phyloP scores from a whole-genome alignment of 192 early-diverging fungal genomes.

The Linnemannia zychae region DNA sequence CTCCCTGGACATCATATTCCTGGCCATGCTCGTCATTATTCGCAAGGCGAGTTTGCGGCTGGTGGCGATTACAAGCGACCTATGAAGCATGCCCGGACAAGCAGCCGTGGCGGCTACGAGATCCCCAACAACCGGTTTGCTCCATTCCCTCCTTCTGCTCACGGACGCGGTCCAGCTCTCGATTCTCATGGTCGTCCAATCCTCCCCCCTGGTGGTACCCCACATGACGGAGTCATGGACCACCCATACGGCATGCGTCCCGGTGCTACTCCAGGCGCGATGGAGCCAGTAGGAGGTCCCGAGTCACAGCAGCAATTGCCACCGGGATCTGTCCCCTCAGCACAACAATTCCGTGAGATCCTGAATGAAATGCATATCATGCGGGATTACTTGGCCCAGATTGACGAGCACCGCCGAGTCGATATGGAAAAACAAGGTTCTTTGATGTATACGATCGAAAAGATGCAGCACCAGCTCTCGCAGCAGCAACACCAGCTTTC shows the following conservation, averaged over 20 bases:
- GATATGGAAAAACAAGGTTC: conserved; percentile 27
- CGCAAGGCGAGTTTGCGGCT: conserved; percentile 4
- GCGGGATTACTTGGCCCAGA: conserved; percentile 28
- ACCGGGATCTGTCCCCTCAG: neutral
- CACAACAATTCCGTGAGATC: conserved; percentile 36
- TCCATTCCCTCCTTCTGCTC: neutral
- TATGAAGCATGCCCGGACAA: conserved; percentile 42
- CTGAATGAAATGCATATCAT: conserved; percentile 32
- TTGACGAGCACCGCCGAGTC: conserved; percentile 33
- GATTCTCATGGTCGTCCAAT: conserved; percentile 16
- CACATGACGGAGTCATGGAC: neutral
- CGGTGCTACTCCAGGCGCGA: neutral
- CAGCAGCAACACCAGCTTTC: conserved; percentile 47
- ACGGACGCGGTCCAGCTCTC: conserved; percentile 7
- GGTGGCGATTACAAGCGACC: conserved; percentile 30
- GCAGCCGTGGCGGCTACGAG: conserved; percentile 22
- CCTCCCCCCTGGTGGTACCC: neutral
- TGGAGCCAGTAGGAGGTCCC: neutral
- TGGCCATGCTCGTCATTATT: conserved; percentile 17
- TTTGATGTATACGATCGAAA: conserved; percentile 39
- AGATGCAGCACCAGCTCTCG: conserved; percentile 40
- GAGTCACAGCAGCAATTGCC: too few species aligned
- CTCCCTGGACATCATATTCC: neutral
- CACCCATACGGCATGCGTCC: neutral
- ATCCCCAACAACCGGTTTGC: neutral